Percentiles rank a stretch among this genome's conserved stretches.
Evolutionary conservation across 2,329 filamentous ascomycete genomes (phyloP).

Genomic region (Fusarium buharicum): DNA sequence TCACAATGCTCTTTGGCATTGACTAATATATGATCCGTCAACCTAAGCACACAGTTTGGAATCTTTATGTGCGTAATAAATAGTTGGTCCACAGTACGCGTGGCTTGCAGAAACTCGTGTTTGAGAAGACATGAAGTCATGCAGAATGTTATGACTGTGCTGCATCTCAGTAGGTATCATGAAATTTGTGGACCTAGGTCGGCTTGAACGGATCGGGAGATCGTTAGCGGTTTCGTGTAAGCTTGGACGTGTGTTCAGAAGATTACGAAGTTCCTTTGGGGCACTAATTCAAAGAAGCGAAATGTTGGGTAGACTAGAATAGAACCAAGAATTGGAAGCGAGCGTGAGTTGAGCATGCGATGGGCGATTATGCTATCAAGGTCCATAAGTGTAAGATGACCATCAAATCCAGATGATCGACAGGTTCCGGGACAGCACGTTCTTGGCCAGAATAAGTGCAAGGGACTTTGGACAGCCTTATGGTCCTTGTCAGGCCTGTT

Average conservation of each 20-base stretch:
- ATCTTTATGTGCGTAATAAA: background rate
- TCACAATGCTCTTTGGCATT: too few relatives aligned
- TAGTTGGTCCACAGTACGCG: slow-evolving; percentile 33
- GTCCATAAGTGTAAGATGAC: background rate
- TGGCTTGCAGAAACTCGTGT: slow-evolving; percentile 24
- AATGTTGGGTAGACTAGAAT: background rate
- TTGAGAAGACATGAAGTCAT: slow-evolving; percentile 7
- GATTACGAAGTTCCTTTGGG: background rate
- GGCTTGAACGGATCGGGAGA: slow-evolving; percentile 5
- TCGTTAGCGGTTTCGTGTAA: background rate
- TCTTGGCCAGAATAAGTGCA: slow-evolving; percentile 24
- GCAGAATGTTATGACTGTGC: background rate
- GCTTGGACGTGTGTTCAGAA: background rate
- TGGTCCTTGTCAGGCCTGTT: background rate
- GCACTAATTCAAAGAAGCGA: background rate
- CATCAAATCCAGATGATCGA: slow-evolving; percentile 4
- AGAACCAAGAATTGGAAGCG: background rate
- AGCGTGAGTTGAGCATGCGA: background rate
- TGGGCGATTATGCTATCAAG: too few relatives aligned
- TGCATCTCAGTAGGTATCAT: background rate
- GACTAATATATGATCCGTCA: too few relatives aligned
- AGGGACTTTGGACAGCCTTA: slow-evolving; percentile 15
- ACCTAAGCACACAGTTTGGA: too few relatives aligned
- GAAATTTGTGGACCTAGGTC: background rate
- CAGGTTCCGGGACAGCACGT: background rate